A percentile compares a stretch with the other conserved stretches of the same genome.
These are phyloP conservation scores for Zymoseptoria crescenta DNA, from an alignment of 2,329 filamentous ascomycete species.

Conservation along the genomic window DNA sequence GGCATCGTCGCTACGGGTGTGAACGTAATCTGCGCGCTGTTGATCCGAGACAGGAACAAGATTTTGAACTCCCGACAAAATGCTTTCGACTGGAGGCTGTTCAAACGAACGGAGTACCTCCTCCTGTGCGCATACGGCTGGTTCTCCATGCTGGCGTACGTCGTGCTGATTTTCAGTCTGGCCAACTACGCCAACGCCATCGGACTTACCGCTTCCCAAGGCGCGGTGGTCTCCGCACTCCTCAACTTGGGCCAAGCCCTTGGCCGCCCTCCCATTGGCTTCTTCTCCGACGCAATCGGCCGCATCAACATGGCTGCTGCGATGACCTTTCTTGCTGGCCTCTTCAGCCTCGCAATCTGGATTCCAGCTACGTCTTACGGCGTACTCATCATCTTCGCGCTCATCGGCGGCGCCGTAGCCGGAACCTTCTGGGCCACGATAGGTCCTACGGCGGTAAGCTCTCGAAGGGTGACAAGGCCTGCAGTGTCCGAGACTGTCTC, in stretches of 20 bases:
- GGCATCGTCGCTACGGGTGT: slow-evolving; percentile 57
- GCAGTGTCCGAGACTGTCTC: no score
- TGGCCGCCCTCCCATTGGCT: slow-evolving; percentile 53
- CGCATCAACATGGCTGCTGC: slow-evolving; percentile 60
- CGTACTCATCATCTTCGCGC: slow-evolving; percentile 61
- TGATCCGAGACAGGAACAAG: slow-evolving; percentile 66
- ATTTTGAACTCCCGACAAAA: slow-evolving; percentile 58
- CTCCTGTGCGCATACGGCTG: slow-evolving; percentile 60
- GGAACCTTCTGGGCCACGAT: slow-evolving; percentile 62
- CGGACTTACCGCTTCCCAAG: slow-evolving; percentile 59
- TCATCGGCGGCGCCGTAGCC: slow-evolving; percentile 58
- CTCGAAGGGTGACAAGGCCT: no score
- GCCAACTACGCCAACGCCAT: slow-evolving; percentile 64
- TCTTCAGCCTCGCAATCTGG: slow-evolving; percentile 66
- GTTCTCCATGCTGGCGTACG: slow-evolving; percentile 65
- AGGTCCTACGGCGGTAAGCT: slow-evolving; percentile 49
- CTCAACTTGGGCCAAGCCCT: slow-evolving; percentile 61
- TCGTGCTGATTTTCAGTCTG: slow-evolving; percentile 68
- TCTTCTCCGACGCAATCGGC: slow-evolving; percentile 50
- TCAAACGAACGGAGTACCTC: slow-evolving; percentile 55
- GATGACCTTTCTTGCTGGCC: slow-evolving; percentile 55
- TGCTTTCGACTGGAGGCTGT: slow-evolving; percentile 57
- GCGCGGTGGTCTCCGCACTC: slow-evolving; percentile 63
- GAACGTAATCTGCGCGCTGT: slow-evolving; percentile 54
- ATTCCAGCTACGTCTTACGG: slow-evolving; percentile 60